Evolutionary conservation across 73 alveolate genomes (phyloP).

Genomic region (Tetrahymena thermophila): DNA sequence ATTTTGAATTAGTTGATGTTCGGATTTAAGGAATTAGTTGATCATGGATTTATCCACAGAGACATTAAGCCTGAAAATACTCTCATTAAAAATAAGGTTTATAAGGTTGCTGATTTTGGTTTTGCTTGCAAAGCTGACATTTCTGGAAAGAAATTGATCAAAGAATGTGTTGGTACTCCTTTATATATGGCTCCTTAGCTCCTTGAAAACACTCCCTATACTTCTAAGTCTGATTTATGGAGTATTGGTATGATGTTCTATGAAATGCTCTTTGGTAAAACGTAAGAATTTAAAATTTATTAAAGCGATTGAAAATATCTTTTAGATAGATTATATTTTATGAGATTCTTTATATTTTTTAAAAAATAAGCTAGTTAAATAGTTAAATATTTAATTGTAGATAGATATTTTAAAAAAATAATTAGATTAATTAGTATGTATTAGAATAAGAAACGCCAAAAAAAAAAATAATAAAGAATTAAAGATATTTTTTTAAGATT

Average conservation of each 20-base stretch:
- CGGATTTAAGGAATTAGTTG: conserved; percentile 11
- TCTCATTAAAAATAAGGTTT: conserved; percentile 12
- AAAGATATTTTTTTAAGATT: background rate
- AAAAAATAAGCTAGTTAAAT: too few species aligned
- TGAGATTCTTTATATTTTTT: too few species aligned
- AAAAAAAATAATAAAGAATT: too few species aligned
- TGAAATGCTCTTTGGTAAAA: conserved; percentile 29
- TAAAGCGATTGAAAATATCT: too few species aligned
- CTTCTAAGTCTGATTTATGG: conserved; percentile 33
- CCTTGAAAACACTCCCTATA: conserved; percentile 7
- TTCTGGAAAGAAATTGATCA: conserved; percentile 2
- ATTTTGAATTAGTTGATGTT: conserved; percentile 8
- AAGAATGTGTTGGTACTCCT: conserved; percentile 36
- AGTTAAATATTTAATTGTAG: too few species aligned
- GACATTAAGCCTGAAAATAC: conserved; percentile 62
- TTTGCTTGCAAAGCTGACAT: conserved; percentile 32
- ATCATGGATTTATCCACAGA: conserved; percentile 59
- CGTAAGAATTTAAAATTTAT: background rate
- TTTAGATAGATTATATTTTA: too few species aligned
- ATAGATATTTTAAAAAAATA: too few species aligned
- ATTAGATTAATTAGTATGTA: too few species aligned
- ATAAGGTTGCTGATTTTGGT: conserved; percentile 35
- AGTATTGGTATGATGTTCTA: conserved; percentile 35
- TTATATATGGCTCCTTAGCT: conserved; percentile 38
- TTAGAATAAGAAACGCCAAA: too few species aligned